These are phyloP conservation scores for Thielaviopsis populi DNA, from an alignment of 2,329 filamentous ascomycete species.

Conservation along the genomic window DNA sequence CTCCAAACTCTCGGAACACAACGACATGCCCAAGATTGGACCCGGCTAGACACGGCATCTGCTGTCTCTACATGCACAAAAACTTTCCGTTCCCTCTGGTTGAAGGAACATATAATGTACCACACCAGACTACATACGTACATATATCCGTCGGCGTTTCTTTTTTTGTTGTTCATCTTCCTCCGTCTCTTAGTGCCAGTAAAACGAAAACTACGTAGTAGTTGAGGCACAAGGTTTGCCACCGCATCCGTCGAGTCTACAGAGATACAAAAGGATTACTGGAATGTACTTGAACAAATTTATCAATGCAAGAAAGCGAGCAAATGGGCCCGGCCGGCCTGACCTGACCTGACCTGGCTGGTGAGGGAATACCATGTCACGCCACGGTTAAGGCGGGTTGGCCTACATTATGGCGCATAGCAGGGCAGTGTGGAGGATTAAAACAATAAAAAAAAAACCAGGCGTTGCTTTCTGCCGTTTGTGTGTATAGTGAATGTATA, in stretches of 20 bases:
- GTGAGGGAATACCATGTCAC: background rate
- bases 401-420: background rate
- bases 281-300: background rate
- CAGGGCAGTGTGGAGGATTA: background rate
- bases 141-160: background rate
- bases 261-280: background rate
- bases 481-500: background rate
- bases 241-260: background rate
- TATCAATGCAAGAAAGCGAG: background rate
- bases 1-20: conserved; percentile 83
- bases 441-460: background rate
- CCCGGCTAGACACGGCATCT: conserved; percentile 32
- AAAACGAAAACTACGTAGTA: background rate
- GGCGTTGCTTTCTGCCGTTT: background rate
- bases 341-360: no score
- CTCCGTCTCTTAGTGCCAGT: background rate
- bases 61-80: background rate
- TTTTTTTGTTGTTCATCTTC: background rate
- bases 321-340: background rate
- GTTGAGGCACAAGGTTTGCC: background rate
- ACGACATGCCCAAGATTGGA: conserved; percentile 74
- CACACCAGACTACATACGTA: background rate
- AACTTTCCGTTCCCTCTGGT: background rate
- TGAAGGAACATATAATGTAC: background rate
- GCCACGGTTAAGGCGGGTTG: no score